phyloP scores from a whole-genome alignment of 2,329 filamentous ascomycete species.

The Colletotrichum eleusines region DNA sequence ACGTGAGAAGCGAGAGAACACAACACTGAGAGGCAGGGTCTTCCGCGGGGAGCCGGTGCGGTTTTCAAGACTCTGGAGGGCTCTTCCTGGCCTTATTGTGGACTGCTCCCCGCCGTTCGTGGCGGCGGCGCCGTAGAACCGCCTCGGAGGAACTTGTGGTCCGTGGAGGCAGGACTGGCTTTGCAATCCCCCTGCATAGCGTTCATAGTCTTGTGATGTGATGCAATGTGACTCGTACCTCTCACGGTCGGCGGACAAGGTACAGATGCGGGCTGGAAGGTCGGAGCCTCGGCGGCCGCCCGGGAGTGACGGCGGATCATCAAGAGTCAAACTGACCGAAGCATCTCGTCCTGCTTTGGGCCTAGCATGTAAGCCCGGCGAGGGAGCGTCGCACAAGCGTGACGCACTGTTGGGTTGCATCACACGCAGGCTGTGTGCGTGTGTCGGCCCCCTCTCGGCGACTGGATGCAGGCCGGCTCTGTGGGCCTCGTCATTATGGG shows the following conservation, averaged over 20 bases:
- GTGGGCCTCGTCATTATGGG: background rate
- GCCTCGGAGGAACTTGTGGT: background rate
- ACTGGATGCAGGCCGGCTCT: background rate
- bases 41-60: too few species aligned
- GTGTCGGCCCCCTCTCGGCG: background rate
- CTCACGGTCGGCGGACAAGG: background rate
- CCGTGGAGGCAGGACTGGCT: background rate
- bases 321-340: background rate
- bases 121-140: too few species aligned
- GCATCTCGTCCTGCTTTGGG: background rate
- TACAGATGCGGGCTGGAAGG: background rate
- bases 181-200: conserved; percentile 3
- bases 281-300: background rate
- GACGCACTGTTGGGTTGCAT: background rate
- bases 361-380: background rate
- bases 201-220: conserved; percentile 7
- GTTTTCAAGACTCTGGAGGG: background rate
- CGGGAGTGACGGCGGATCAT: background rate
- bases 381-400: background rate
- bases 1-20: background rate
- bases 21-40: background rate
- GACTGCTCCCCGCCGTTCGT: too few species aligned
- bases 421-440: conserved; percentile 1
- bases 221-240: background rate
- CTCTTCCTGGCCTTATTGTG: background rate